Base-by-base conservation (phyloP, 1,284 basidiomycete species). In the Rhodotorula sp. region DNA sequence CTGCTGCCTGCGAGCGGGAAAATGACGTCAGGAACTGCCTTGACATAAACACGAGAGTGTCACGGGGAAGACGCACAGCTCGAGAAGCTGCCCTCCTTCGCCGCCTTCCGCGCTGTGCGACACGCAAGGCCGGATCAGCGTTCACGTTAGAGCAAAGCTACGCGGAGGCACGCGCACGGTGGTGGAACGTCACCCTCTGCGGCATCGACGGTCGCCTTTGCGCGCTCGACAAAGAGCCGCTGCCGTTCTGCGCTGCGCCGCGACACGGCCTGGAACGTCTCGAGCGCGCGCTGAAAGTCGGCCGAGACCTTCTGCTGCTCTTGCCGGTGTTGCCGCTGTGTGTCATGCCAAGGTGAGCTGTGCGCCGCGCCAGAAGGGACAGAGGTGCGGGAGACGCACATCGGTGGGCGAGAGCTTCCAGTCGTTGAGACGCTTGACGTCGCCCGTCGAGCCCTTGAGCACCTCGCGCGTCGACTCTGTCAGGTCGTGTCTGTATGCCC, bases 381-480 rank as follows among this genome's bases (percentile, higher is more conserved):
- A 9, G 25, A 14, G n/a, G 21, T 21, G 66, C 25, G 69, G 57
- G 9, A 55, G 34, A 23, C 87, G 68, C 75, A 91, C 90, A 80
- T 74, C 67, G 14, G 61, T 61, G 16, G 90, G 81, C 4, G 83
- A 84, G 1, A 85, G 82, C 71, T 92, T 90, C 75, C 91, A 84
- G 4, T 85, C 83, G 7, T 91, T 89, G 2, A 96, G 84, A 75
- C 88, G 89, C 87, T 97, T 97, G 80, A 98, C 83, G 79, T 97
- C 94, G 59, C 91, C 91, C 0, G 93, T 93, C 9, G 91, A 91
- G 70, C 93, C 89, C 83, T 97, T 98, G 52, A 93, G 90, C 88
- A 98, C 93, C 16, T 90, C 90, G 60, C 95, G 87, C 54, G 96
- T 98, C 48, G 92, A 88, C 80, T 98, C 96, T 2, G 92, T 95